Percentiles rank a stretch among this genome's conserved stretches.
Conservation (phyloP, 768 basidiomycete species). For the Mycena rosella region DNA sequence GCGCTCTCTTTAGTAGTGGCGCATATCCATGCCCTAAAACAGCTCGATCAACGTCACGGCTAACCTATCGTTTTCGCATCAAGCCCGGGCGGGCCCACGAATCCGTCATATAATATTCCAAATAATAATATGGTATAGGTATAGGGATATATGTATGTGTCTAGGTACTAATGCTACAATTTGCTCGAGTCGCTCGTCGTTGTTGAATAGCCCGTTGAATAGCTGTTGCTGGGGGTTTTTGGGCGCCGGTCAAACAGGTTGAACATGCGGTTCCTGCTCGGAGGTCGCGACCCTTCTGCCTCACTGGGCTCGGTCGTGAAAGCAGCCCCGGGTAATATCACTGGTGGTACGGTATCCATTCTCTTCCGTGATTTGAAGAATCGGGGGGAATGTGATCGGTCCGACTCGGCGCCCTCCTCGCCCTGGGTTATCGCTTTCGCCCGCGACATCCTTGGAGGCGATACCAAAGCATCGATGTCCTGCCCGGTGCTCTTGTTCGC, state of each 20-base stretch:
- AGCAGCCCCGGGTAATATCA: slow-evolving; percentile 17
- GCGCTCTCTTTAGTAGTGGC: too few relatives aligned
- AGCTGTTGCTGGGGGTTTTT: slow-evolving; percentile 23
- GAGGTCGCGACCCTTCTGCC: slow-evolving; percentile 33
- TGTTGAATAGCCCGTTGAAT: slow-evolving; percentile 1
- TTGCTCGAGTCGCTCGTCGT: slow-evolving; percentile 17
- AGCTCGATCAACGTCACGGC: too few relatives aligned
- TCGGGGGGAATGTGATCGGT: slow-evolving; percentile 33
- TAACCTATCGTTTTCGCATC: too few relatives aligned
- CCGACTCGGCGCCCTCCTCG: slow-evolving; percentile 22
- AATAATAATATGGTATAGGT: slow-evolving; percentile 14
- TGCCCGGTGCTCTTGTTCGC: slow-evolving; percentile 45
- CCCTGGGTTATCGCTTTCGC: slow-evolving; percentile 10
- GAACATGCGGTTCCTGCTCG: slow-evolving; percentile 47
- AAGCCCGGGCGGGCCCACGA: too few relatives aligned
- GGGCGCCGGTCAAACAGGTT: slow-evolving; percentile 35
- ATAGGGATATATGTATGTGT: slow-evolving; percentile 4
- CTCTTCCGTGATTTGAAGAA: slow-evolving; percentile 35
- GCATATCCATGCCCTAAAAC: background rate
- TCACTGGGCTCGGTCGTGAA: slow-evolving; percentile 35
- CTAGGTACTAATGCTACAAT: slow-evolving; percentile 27
- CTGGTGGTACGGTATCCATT: slow-evolving; percentile 22
- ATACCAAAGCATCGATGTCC: slow-evolving; percentile 22
- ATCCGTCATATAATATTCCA: background rate
- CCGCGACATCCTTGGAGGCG: slow-evolving; percentile 23